Evolutionary conservation across 768 basidiomycete genomes (phyloP).

Genomic region (Rickenella mellea): DNA sequence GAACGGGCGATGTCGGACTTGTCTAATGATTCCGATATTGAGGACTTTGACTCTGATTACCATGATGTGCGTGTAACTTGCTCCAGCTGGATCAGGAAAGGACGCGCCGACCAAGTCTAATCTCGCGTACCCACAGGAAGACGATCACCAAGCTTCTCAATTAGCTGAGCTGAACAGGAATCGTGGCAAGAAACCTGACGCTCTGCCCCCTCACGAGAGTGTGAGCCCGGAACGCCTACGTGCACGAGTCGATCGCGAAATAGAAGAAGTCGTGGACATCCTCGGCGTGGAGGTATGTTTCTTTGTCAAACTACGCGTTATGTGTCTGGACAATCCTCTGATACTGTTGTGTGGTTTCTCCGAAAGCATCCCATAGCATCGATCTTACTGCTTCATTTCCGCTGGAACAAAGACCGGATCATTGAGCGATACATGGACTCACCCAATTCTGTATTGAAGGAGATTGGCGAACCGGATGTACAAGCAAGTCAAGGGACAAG

Average conservation of each 20-base stretch:
- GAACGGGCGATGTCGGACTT: too few species aligned
- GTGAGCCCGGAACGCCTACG: constrained; percentile 15
- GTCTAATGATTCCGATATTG: constrained; percentile 5
- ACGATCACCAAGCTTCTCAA: constrained; percentile 14
- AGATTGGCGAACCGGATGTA: constrained; percentile 1
- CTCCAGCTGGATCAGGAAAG: background rate
- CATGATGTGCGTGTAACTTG: background rate
- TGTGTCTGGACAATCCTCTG: constrained; percentile 5
- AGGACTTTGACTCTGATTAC: constrained; percentile 8
- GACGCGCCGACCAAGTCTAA: too few species aligned
- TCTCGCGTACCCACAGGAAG: constrained; percentile 7
- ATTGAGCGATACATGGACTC: constrained; percentile 9
- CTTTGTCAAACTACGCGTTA: constrained; percentile 1
- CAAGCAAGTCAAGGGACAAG: too few species aligned
- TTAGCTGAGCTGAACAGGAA: constrained; percentile 13
- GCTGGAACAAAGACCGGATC: constrained; percentile 9
- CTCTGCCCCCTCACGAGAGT: constrained; percentile 12
- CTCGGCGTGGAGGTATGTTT: constrained; percentile 19
- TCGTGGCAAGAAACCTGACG: constrained; percentile 12
- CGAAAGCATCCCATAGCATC: constrained; percentile 4
- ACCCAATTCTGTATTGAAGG: constrained; percentile 1
- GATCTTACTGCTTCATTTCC: constrained; percentile 9
- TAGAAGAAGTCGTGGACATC: constrained; percentile 16
- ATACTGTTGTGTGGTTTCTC: background rate
- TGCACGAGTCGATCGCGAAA: constrained; percentile 14